These are phyloP conservation scores for Diplodia sapinea DNA, from an alignment of 2,329 filamentous ascomycete species.

Conservation along the genomic window DNA sequence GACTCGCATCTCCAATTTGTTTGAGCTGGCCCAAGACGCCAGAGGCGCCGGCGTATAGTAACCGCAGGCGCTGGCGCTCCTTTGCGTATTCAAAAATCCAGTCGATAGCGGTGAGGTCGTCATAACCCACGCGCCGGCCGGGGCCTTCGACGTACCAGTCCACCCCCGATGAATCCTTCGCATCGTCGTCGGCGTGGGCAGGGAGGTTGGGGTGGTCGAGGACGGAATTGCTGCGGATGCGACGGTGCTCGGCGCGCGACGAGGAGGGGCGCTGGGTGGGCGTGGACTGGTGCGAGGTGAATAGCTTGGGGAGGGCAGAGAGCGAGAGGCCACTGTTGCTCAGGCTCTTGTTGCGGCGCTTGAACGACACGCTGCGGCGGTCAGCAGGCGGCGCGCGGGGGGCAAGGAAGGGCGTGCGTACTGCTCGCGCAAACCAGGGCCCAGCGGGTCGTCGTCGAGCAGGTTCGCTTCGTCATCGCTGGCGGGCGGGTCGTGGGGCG, in stretches of 20 bases:
- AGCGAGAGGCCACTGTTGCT: conserved; percentile 45
- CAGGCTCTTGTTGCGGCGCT: conserved; percentile 66
- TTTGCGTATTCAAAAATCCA: conserved; percentile 99
- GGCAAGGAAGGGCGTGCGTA: not conserved
- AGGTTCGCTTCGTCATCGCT: conserved; percentile 58
- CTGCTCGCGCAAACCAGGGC: conserved; percentile 35
- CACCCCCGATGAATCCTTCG: conserved; percentile 52
- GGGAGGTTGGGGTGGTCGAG: conserved; percentile 51
- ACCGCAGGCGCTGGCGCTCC: conserved; percentile 85
- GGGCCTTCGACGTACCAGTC: conserved; percentile 94
- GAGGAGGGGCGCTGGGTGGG: conserved; percentile 39
- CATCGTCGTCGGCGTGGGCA: conserved; percentile 47
- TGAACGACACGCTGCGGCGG: conserved; percentile 65
- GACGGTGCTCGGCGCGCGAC: conserved; percentile 40
- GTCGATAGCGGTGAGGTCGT: conserved; percentile 95
- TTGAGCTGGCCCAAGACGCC: conserved; percentile 75
- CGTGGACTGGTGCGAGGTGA: conserved; percentile 41
- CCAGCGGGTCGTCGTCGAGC: conserved; percentile 64
- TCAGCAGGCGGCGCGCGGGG: conserved; percentile 27
- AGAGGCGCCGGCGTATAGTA: conserved; percentile 68
- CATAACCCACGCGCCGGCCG: conserved; percentile 88
- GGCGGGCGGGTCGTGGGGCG: conserved; percentile 49
- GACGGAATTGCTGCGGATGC: conserved; percentile 46
- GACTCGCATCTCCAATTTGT: conserved; percentile 79
- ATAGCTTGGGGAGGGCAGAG: conserved; percentile 52